Base-by-base conservation (phyloP, 768 basidiomycete species). In the Clitopilus passeckerianus region DNA sequence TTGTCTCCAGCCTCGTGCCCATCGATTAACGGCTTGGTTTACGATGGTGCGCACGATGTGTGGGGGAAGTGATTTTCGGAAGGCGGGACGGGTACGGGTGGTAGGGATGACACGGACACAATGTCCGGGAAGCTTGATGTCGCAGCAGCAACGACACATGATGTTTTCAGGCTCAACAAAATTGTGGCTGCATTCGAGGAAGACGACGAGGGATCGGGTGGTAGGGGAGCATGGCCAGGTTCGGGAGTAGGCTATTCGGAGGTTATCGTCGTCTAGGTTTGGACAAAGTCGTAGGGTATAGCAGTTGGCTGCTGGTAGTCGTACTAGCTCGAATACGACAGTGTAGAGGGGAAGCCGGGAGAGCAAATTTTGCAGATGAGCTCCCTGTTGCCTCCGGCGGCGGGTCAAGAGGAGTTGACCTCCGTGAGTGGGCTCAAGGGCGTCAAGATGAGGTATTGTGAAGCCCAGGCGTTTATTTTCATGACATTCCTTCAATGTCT, bases 1-100 rank as follows among this genome's bases (percentile, higher is more conserved):
- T 8, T 60, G 41, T 15, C 63, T 55, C 63, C 63, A 63, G n/a
- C 53, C 57, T 20, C 22, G 30, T 27, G 41, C 33, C 30, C 10
- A 20, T 9, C 24, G 50, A 15, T 34, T 15, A 50, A 56, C 30
- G 33, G 20, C 53, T 35, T 50, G 46, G 46, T 23, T 23, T 2
- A 50, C 46, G 46, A 50, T 50, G 18, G 46, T 10, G 10, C 46
- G 46, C 46, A 50, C 46, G 20, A 50, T 23, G 46, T 50, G n/a
- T 23, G 46, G n/a, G 16, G 46, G 46, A 5, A 50, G 46, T 12
- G 46, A 10, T 18, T 18, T 22, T 12, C 18, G 16, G 46, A 20
- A 50, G 46, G 46, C 46, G 18, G 46, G 46, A 3, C 46, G 46
- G 18, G 22, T 18, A 18, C 46, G 46, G 2, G 16, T 12, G 46